These are phyloP conservation scores for Bipolaris oryzae DNA, from an alignment of 2,329 filamentous ascomycete species.

Conservation along the genomic window DNA sequence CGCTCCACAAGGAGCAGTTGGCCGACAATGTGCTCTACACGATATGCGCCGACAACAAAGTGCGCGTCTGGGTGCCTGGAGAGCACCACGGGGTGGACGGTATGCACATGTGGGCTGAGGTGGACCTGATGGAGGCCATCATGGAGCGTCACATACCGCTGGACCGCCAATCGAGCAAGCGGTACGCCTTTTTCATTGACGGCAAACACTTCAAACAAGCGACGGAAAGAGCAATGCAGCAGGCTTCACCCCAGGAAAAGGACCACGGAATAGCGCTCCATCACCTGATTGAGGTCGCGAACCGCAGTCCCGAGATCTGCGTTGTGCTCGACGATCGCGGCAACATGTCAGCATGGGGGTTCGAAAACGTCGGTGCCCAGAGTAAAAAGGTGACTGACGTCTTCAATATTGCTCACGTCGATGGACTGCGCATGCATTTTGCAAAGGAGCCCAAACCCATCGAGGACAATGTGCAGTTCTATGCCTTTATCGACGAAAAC, in stretches of 20 bases:
- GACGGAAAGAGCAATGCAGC: slow-evolving; percentile 75
- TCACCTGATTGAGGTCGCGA: slow-evolving; percentile 84
- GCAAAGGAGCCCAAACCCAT: slow-evolving; percentile 36
- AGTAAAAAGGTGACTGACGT: slow-evolving; percentile 68
- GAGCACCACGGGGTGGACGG: slow-evolving; percentile 74
- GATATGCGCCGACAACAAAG: slow-evolving; percentile 76
- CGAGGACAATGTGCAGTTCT: slow-evolving; percentile 69
- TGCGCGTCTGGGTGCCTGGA: slow-evolving; percentile 82
- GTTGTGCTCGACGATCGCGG: slow-evolving; percentile 83
- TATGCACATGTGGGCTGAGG: slow-evolving; percentile 77
- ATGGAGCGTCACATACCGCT: slow-evolving; percentile 58
- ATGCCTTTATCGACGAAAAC: slow-evolving; percentile 71
- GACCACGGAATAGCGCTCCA: slow-evolving; percentile 75
- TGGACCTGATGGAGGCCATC: slow-evolving; percentile 77
- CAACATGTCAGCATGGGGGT: slow-evolving; percentile 87
- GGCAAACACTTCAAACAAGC: slow-evolving; percentile 78
- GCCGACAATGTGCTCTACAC: slow-evolving; percentile 91
- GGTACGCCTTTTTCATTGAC: slow-evolving; percentile 83
- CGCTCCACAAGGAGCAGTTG: slow-evolving; percentile 75
- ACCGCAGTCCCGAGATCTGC: slow-evolving; percentile 84
- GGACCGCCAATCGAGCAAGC: slow-evolving; percentile 50
- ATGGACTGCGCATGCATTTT: slow-evolving; percentile 58
- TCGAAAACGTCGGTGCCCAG: slow-evolving; percentile 83
- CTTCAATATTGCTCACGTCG: slow-evolving; percentile 85
- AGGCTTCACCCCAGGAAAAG: slow-evolving; percentile 62